phyloP scores from a whole-genome alignment of 179 eudicot species.

The Spinacia oleracea region DNA sequence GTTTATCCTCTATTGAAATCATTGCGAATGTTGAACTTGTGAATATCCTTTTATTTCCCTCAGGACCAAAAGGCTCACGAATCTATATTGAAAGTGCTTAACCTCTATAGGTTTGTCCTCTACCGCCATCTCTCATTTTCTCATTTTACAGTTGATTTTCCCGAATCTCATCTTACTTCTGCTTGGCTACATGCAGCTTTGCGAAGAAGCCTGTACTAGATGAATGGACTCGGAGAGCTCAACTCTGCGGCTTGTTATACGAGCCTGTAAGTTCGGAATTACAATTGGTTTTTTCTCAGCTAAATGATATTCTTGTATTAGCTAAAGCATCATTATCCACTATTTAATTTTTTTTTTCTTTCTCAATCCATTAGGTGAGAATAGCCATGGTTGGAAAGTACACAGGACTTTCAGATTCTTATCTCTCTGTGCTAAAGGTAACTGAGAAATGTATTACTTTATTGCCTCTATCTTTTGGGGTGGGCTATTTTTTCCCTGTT shows the following conservation, averaged over 20 bases:
- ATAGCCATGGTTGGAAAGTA: slow-evolving; percentile 99
- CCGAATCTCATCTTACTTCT: background rate
- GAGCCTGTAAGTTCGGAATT: slow-evolving; percentile 60
- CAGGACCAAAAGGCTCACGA: slow-evolving; percentile 96
- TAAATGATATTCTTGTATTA: background rate
- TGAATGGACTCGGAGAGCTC: slow-evolving; percentile 86
- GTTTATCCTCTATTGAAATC: background rate
- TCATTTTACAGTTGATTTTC: background rate
- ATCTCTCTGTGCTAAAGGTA: slow-evolving; percentile 94
- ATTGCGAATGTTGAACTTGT: background rate
- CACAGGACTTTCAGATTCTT: slow-evolving; percentile 95
- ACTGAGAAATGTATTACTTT: background rate
- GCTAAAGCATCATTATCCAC: background rate
- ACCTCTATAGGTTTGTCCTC: slow-evolving; percentile 65
- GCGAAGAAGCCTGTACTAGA: slow-evolving; percentile 57
- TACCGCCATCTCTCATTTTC: slow-evolving; percentile 15
- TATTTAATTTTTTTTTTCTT: background rate
- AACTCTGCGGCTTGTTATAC: slow-evolving; percentile 58
- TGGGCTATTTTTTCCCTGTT: background rate
- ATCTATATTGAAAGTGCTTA: slow-evolving; percentile 80
- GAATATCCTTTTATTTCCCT: slow-evolving; percentile 14
- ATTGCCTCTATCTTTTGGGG: background rate
- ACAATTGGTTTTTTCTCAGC: background rate
- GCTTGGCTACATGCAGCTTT: slow-evolving; percentile 38
- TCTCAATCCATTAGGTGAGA: slow-evolving; percentile 53